Evolutionary conservation across 345 rosid genomes (phyloP).

Genomic region (Fremontodendron californicum): DNA sequence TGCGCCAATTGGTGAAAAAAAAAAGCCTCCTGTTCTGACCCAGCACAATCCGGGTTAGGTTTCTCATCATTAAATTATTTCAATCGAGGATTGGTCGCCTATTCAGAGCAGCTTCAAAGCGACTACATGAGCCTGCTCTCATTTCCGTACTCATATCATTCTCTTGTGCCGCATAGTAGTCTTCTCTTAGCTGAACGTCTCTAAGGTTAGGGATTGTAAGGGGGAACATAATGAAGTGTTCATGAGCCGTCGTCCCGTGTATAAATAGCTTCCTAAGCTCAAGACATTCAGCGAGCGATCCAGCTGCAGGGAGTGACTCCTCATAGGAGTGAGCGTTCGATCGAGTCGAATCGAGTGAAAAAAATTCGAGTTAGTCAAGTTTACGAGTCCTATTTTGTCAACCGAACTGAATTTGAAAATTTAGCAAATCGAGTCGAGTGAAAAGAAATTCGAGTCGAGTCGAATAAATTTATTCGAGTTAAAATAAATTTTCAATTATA

Average conservation of each 20-base stretch:
- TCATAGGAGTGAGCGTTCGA: too few relatives aligned
- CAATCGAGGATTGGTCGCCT: constrained; percentile 55
- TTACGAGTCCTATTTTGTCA: too few relatives aligned
- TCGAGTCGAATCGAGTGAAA: too few relatives aligned
- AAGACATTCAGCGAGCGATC: constrained; percentile 51
- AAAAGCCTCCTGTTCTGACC: too few relatives aligned
- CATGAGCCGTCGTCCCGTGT: constrained; percentile 90
- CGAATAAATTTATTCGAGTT: too few relatives aligned
- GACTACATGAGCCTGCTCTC: constrained; percentile 72
- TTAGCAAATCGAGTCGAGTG: too few relatives aligned
- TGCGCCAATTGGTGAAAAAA: not conserved
- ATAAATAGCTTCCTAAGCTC: constrained; percentile 76
- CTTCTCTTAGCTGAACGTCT: constrained; percentile 84
- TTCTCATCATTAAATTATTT: not conserved
- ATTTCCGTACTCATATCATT: constrained; percentile 81
- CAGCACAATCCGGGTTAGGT: not conserved
- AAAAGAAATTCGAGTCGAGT: too few relatives aligned
- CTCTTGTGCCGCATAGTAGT: constrained; percentile 88
- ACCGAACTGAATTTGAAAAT: too few relatives aligned
- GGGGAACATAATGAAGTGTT: constrained; percentile 83
- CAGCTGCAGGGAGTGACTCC: constrained; percentile 74
- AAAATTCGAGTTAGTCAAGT: too few relatives aligned
- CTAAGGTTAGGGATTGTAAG: constrained; percentile 49
- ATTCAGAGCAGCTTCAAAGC: constrained; percentile 72
- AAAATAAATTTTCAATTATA: too few relatives aligned